These are phyloP conservation scores for Lithocarpus polystachyus DNA, from an alignment of 306 rosid genomes.

Conservation along the genomic window DNA sequence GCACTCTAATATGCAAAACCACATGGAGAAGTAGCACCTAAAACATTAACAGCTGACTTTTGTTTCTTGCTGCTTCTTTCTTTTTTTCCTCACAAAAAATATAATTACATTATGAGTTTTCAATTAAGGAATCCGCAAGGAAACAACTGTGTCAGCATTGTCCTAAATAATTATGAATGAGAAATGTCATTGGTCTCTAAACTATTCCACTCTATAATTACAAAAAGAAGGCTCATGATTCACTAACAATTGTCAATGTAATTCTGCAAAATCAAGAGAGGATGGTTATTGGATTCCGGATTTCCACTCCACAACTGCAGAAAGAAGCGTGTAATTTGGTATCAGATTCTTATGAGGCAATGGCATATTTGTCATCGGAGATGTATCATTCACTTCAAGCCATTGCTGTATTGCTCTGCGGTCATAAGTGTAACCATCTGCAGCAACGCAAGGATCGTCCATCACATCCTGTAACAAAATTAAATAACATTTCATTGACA, in stretches of 20 bases:
- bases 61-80: neutral
- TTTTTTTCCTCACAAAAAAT: neutral
- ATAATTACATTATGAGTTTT: neutral
- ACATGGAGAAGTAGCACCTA: no score
- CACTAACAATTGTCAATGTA: neutral
- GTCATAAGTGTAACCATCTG: slow-evolving; percentile 92
- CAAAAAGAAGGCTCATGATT: neutral
- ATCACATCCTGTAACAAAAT: slow-evolving; percentile 66
- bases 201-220: neutral
- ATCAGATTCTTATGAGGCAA: slow-evolving; percentile 63
- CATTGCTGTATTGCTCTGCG: slow-evolving; percentile 68
- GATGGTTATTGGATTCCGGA: slow-evolving; percentile 28
- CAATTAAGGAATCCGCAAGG: neutral
- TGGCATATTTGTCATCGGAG: slow-evolving; percentile 79
- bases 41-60: no score
- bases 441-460: slow-evolving; percentile 94
- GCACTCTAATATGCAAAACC: no score
- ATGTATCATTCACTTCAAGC: slow-evolving; percentile 58
- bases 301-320: slow-evolving; percentile 94
- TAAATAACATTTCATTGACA: neutral
- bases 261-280: neutral
- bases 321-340: slow-evolving; percentile 77
- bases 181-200: neutral
- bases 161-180: neutral
- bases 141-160: neutral